phyloP scores from a whole-genome alignment of 139 green algal species.

The Protoeuglena noctilucae region DNA sequence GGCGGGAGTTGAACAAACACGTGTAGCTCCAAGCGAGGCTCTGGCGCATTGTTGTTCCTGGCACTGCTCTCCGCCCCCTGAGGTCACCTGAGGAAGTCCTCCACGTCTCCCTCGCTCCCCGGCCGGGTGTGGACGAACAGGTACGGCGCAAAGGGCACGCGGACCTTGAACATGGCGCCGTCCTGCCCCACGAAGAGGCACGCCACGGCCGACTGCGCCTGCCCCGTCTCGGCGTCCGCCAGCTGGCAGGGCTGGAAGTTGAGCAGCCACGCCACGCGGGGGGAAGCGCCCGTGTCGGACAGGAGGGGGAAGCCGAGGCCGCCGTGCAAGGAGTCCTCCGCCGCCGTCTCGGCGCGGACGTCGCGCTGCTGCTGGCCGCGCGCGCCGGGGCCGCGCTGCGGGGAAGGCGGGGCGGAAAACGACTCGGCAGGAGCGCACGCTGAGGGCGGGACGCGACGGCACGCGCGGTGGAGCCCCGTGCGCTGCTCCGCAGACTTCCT shows the following conservation, averaged over 20 bases:
- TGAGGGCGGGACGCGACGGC: no score
- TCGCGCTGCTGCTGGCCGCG: no score
- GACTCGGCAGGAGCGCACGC: no score
- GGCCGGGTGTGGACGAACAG: slow-evolving; percentile 75
- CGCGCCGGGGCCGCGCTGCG: no score
- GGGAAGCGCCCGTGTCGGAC: slow-evolving; percentile 33
- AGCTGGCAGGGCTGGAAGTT: slow-evolving; percentile 66
- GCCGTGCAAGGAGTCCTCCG: slow-evolving; percentile 38
- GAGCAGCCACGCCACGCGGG: slow-evolving; percentile 79
- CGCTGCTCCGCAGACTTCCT: no score
- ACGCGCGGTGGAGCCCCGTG: no score
- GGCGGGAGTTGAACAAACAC: neutral
- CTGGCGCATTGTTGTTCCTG: no score
- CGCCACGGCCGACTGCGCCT: slow-evolving; percentile 50
- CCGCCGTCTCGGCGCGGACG: neutral
- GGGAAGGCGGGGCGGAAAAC: no score
- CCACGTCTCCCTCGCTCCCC: neutral
- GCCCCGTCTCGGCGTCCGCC: slow-evolving; percentile 61
- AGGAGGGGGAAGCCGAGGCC: slow-evolving; percentile 55
- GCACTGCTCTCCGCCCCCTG: no score
- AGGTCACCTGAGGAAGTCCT: neutral
- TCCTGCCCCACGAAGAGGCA: slow-evolving; percentile 94
- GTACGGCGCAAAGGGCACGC: slow-evolving; percentile 69
- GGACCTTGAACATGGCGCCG: slow-evolving; percentile 81
- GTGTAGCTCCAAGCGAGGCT: neutral